Evolutionary conservation across 192 early-diverging fungal genomes (phyloP).

Genomic region (Phycomyces nitens): DNA sequence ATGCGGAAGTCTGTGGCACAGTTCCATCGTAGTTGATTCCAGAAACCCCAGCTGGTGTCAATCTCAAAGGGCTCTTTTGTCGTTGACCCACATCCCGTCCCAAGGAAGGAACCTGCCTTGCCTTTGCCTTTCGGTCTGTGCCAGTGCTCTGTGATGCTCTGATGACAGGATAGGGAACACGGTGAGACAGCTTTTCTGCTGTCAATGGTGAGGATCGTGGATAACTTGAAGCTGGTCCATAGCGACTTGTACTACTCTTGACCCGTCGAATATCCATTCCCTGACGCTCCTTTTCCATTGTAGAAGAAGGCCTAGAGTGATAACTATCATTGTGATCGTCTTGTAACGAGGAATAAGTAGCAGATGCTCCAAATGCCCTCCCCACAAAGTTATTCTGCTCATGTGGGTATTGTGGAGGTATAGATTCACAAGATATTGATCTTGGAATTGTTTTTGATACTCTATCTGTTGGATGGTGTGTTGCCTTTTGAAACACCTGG

Average conservation of each 20-base stretch:
- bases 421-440: background rate
- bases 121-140: background rate
- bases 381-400: background rate
- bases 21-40: background rate
- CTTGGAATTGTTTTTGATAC: background rate
- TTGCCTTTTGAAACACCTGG: conserved; percentile 9
- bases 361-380: background rate
- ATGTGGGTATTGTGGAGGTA: background rate
- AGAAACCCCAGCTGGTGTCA: background rate
- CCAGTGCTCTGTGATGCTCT: conserved; percentile 5
- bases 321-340: background rate
- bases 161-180: background rate
- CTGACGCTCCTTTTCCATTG: background rate
- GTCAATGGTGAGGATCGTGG: background rate
- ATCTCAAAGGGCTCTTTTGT: background rate
- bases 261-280: background rate
- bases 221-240: background rate
- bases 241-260: background rate
- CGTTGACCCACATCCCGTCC: background rate
- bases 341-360: background rate
- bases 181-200: background rate
- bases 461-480: background rate
- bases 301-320: background rate
- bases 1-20: background rate
- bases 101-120: background rate